Evolutionary conservation across 2,329 filamentous ascomycete genomes (phyloP).

Genomic region (Ophiostoma angusticollis): DNA sequence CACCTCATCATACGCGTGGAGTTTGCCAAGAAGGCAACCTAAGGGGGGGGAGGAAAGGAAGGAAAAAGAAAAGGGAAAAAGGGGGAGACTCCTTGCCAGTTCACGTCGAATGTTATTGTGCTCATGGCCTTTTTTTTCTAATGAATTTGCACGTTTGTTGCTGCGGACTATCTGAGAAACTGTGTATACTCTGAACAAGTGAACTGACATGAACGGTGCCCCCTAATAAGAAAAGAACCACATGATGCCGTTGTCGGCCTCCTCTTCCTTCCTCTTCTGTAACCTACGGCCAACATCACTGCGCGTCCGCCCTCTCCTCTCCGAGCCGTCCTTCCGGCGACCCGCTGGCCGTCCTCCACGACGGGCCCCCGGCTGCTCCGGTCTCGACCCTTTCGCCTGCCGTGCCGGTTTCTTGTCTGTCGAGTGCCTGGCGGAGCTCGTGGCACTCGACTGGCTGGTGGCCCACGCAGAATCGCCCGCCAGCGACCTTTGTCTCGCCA

Average conservation of each 20-base stretch:
- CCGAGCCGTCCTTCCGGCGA: not conserved
- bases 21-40: constrained; percentile 64
- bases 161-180: not conserved
- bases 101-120: too few relatives aligned
- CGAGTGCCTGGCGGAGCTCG: too few relatives aligned
- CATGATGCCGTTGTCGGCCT: constrained; percentile 4
- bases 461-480: too few relatives aligned
- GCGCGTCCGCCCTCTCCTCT: not conserved
- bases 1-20: constrained; percentile 79
- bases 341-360: not conserved
- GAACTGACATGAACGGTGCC: too few relatives aligned
- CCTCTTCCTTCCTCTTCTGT: constrained; percentile 2
- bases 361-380: too few relatives aligned
- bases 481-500: too few relatives aligned
- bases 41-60: not conserved
- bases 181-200: too few relatives aligned
- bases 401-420: too few relatives aligned
- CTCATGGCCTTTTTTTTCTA: not conserved
- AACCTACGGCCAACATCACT: not conserved
- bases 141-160: not conserved
- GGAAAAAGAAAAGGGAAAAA: not conserved
- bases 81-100: too few relatives aligned
- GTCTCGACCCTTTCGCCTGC: too few relatives aligned
- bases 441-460: too few relatives aligned
- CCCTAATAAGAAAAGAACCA: constrained; percentile 7